Evolutionary conservation across 805 yeast genomes (phyloP).

Genomic region (Candida rishiriensis): DNA sequence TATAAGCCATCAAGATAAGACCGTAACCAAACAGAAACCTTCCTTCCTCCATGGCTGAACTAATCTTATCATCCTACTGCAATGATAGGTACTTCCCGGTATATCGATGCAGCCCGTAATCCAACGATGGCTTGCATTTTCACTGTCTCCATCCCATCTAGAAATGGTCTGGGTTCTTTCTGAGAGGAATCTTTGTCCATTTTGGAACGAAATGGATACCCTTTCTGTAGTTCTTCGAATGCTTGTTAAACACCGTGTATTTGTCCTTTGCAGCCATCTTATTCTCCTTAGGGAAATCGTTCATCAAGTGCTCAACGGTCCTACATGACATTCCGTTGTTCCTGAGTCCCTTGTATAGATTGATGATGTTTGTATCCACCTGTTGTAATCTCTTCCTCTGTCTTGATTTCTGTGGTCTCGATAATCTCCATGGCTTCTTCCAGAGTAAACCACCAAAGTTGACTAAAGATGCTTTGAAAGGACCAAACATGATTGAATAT

Average conservation of each 20-base stretch:
- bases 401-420: slow-evolving; percentile 74
- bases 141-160: slow-evolving; percentile 25
- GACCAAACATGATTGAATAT: slow-evolving; percentile 43
- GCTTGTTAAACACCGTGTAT: slow-evolving; percentile 79
- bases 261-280: slow-evolving; percentile 83
- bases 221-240: slow-evolving; percentile 76
- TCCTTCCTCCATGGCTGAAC: too few species aligned
- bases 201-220: slow-evolving; percentile 84
- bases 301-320: slow-evolving; percentile 33
- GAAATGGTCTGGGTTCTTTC: slow-evolving; percentile 73
- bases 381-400: slow-evolving; percentile 76
- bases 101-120: neutral
- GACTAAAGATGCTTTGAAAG: slow-evolving; percentile 57
- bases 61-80: too few species aligned
- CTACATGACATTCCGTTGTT: slow-evolving; percentile 29
- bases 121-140: too few species aligned
- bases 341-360: slow-evolving; percentile 48
- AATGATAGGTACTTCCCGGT: too few species aligned
- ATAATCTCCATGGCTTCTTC: slow-evolving; percentile 77
- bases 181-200: slow-evolving; percentile 81
- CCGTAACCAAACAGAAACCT: too few species aligned
- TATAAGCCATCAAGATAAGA: too few species aligned
- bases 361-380: slow-evolving; percentile 76
- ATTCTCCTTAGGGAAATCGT: slow-evolving; percentile 67
- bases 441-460: slow-evolving; percentile 73